phyloP scores from a whole-genome alignment of 306 rosid species.

The Prunus mira region DNA sequence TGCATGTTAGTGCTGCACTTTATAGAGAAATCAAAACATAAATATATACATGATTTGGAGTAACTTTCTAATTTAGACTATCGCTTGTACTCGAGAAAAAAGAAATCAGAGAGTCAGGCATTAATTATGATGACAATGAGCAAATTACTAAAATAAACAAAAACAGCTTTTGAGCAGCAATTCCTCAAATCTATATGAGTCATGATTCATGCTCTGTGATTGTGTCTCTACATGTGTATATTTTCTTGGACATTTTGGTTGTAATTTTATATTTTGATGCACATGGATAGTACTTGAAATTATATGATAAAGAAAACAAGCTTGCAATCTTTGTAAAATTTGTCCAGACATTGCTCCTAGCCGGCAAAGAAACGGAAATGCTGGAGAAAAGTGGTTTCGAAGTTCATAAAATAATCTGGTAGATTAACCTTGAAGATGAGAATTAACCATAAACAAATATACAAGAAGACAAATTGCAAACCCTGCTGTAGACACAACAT shows the following conservation, averaged over 20 bases:
- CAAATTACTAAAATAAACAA: neutral
- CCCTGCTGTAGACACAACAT: conserved; percentile 14
- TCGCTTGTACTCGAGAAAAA: no score
- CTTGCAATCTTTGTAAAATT: conserved; percentile 14
- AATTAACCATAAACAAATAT: conserved; percentile 1
- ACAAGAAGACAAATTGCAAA: conserved; percentile 26
- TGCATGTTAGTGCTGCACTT: conserved; percentile 2
- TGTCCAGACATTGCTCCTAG: conserved; percentile 23
- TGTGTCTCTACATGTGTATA: neutral
- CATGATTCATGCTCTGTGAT: neutral
- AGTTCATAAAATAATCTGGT: conserved; percentile 34
- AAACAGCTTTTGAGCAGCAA: neutral
- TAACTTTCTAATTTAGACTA: no score
- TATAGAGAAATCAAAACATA: neutral
- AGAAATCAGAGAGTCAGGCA: no score
- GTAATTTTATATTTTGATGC: neutral
- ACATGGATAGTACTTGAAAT: neutral
- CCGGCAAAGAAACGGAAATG: conserved; percentile 26
- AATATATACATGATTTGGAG: neutral
- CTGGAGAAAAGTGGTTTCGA: conserved; percentile 36
- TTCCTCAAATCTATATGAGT: neutral
- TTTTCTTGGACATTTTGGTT: neutral
- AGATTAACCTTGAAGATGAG: conserved; percentile 21
- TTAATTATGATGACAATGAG: no score
- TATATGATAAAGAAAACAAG: neutral